Evolutionary conservation across 331 rosid genomes (phyloP).

Genomic region (Telfairia occidentalis): DNA sequence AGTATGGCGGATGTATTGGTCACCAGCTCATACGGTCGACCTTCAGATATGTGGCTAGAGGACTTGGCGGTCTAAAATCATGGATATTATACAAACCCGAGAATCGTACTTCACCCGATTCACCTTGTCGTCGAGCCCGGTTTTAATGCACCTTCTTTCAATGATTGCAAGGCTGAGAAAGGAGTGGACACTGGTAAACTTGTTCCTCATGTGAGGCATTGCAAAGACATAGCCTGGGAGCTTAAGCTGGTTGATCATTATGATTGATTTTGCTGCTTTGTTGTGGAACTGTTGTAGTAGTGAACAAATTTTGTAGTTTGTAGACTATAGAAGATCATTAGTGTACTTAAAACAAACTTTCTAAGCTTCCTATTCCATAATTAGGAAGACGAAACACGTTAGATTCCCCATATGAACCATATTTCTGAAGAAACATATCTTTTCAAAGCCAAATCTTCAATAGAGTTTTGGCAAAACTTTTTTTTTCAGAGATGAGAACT

Average conservation of each 20-base stretch:
- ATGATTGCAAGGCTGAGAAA: conserved; percentile 72
- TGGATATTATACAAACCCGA: conserved; percentile 81
- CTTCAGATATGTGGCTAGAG: conserved; percentile 82
- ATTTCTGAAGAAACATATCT: neutral
- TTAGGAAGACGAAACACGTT: neutral
- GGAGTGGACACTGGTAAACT: conserved; percentile 71
- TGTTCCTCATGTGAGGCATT: conserved; percentile 78
- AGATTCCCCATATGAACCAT: neutral
- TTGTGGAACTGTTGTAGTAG: neutral
- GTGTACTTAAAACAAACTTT: neutral
- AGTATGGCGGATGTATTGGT: conserved; percentile 60
- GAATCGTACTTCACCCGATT: conserved; percentile 45
- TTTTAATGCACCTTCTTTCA: conserved; percentile 91
- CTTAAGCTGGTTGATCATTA: conserved; percentile 46
- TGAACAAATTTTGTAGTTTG: conserved; percentile 3
- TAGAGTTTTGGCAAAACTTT: neutral
- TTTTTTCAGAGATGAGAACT: neutral
- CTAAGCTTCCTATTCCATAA: neutral
- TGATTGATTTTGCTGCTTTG: conserved; percentile 11
- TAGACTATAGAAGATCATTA: neutral
- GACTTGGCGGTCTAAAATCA: conserved; percentile 74
- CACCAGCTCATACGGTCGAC: conserved; percentile 95
- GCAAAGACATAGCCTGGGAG: conserved; percentile 97
- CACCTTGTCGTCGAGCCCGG: conserved; percentile 72
- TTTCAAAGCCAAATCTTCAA: neutral